These are phyloP conservation scores for Phytophthora megakarya DNA, from an alignment of 352 stramenopile genomes.

Conservation along the genomic window DNA sequence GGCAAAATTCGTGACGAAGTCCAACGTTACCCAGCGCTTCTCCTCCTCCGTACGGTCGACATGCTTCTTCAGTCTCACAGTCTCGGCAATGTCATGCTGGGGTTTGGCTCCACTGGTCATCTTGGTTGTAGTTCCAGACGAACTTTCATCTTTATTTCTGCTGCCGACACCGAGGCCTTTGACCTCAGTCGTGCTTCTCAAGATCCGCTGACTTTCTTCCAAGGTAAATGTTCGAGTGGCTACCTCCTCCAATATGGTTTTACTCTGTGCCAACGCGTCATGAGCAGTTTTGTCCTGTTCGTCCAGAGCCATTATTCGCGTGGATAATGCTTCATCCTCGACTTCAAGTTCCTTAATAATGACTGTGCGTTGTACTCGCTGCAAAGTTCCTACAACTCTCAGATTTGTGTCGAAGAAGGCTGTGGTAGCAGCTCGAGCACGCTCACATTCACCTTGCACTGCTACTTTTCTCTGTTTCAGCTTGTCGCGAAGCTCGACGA, in stretches of 20 bases:
- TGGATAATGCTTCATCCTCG: constrained; percentile 31
- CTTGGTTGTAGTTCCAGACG: neutral
- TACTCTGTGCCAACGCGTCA: constrained; percentile 24
- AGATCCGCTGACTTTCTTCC: constrained; percentile 35
- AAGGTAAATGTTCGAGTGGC: constrained; percentile 43
- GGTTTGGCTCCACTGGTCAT: neutral
- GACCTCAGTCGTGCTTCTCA: constrained; percentile 36
- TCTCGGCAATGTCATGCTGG: constrained; percentile 34
- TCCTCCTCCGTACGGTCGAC: constrained; percentile 51
- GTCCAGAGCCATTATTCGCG: constrained; percentile 39
- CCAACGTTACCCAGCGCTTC: constrained; percentile 69
- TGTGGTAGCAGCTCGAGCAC: constrained; percentile 39
- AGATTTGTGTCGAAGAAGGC: constrained; percentile 68
- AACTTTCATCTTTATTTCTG: neutral
- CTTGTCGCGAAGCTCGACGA: constrained; percentile 37
- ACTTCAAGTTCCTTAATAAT: constrained; percentile 48
- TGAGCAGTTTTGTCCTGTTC: constrained; percentile 22
- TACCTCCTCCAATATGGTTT: constrained; percentile 42
- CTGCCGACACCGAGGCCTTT: neutral
- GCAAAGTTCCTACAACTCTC: constrained; percentile 54
- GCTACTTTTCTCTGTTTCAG: constrained; percentile 30
- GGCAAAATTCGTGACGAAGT: constrained; percentile 65
- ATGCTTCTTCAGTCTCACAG: constrained; percentile 58
- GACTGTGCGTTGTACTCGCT: constrained; percentile 54
- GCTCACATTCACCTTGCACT: constrained; percentile 44